A percentile compares a stretch with the other conserved stretches of the same genome.
Evolutionary conservation across 2,329 filamentous ascomycete genomes (phyloP).

Genomic region (Ophioceras dolichostomum): DNA sequence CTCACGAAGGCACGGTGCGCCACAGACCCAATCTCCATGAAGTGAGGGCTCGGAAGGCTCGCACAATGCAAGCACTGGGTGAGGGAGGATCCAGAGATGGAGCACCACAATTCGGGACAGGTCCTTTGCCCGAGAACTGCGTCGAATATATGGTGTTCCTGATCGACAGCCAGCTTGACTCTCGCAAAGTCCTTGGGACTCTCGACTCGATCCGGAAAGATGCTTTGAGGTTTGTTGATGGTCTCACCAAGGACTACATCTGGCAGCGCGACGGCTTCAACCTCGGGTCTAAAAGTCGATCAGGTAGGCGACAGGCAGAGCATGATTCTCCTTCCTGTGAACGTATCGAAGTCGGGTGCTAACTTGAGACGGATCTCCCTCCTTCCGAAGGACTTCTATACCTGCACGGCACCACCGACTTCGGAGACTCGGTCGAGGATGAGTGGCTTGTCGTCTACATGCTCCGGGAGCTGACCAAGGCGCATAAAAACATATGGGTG

Average conservation of each 20-base stretch:
- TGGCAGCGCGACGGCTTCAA: conserved; percentile 83
- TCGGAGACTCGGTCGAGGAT: conserved; percentile 89
- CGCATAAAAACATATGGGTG: conserved; percentile 66
- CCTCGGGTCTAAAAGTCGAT: conserved; percentile 49
- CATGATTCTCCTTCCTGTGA: too few species aligned
- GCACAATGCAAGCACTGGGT: too few species aligned
- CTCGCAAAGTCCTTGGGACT: conserved; percentile 45
- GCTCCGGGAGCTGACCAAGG: conserved; percentile 65
- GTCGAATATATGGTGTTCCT: conserved; percentile 76
- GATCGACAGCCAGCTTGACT: conserved; percentile 42
- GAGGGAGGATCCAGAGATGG: too few species aligned
- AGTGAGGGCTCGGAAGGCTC: too few species aligned
- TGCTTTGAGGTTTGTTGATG: conserved; percentile 47
- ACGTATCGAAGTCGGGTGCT: too few species aligned
- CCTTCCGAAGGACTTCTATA: conserved; percentile 34
- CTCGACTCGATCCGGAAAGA: conserved; percentile 64
- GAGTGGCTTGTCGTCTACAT: conserved; percentile 96
- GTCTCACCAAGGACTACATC: conserved; percentile 72
- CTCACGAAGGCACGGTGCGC: too few species aligned
- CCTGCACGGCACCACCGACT: conserved; percentile 69
- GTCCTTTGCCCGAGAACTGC: conserved; percentile 60
- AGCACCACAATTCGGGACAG: conserved; percentile 1
- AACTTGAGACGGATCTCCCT: too few species aligned
- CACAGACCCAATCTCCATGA: too few species aligned
- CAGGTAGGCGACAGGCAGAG: conserved; percentile 44